Conservation (phyloP, 1,284 basidiomycete species). For the Trichosporon sp. region DNA sequence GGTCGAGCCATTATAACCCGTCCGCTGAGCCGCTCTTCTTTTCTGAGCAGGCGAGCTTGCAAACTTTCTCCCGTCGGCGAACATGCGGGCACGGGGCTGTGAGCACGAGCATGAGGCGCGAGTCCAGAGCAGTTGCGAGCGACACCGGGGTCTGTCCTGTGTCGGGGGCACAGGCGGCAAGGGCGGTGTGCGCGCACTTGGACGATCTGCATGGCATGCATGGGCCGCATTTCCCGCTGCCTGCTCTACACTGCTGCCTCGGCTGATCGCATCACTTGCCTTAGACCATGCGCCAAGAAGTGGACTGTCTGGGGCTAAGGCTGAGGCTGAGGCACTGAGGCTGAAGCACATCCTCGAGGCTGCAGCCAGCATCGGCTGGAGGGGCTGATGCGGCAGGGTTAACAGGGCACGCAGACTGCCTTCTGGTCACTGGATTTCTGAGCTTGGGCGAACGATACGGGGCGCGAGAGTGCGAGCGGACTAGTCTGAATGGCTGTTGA, state of each 20-base stretch:
- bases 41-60: background rate
- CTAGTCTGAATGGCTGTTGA: background rate
- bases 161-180: background rate
- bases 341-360: slow-evolving; percentile 6
- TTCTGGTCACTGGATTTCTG: background rate
- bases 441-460: background rate
- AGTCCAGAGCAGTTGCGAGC: slow-evolving; percentile 7
- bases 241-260: background rate
- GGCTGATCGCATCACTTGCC: background rate
- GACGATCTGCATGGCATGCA: slow-evolving; percentile 5
- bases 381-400: background rate
- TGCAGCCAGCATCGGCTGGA: background rate
- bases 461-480: background rate
- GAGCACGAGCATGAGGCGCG: background rate
- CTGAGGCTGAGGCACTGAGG: slow-evolving; percentile 10
- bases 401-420: background rate
- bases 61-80: slow-evolving; percentile 4
- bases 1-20: slow-evolving; percentile 2
- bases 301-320: background rate
- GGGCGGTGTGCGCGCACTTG: background rate
- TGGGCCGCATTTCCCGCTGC: background rate
- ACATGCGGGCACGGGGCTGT: background rate
- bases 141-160: background rate
- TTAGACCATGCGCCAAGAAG: background rate
- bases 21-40: background rate